Conservation (phyloP, 495 filamentous ascomycete genomes). For the Bacidia rubella region DNA sequence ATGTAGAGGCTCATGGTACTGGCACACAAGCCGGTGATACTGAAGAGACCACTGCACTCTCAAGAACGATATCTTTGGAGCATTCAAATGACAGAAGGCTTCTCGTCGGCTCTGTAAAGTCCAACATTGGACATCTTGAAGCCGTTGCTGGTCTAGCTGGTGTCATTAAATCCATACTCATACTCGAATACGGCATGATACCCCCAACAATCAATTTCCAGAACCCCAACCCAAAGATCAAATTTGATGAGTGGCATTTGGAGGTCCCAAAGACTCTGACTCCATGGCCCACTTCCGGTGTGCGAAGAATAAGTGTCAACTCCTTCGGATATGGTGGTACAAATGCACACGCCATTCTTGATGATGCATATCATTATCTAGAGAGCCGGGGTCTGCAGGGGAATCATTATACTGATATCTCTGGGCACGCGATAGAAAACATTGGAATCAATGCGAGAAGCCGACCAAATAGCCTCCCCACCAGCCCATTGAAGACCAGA, state of each 20-base stretch:
- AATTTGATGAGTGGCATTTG: conserved; percentile 6
- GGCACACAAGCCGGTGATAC: conserved; percentile 1
- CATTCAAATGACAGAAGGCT: conserved; percentile 6
- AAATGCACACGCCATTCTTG: conserved; percentile 24
- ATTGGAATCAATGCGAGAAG: not conserved
- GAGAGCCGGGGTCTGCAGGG: conserved; percentile 6
- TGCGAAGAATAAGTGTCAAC: conserved; percentile 25
- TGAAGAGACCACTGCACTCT: conserved; percentile 17
- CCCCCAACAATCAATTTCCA: conserved; percentile 36
- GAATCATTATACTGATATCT: conserved; percentile 15
- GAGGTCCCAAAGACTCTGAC: conserved; percentile 15
- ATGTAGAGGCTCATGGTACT: conserved; percentile 26
- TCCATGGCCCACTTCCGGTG: conserved; percentile 15
- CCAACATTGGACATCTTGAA: conserved; percentile 21
- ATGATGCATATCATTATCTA: conserved; percentile 22
- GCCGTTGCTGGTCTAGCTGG: conserved; percentile 32
- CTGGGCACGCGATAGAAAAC: not conserved
- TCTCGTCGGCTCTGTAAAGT: conserved; percentile 18
- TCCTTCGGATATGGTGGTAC: conserved; percentile 28
- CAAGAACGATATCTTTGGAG: conserved; percentile 12
- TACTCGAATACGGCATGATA: conserved; percentile 30
- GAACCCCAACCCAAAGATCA: conserved; percentile 26
- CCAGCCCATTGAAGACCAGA: not conserved
- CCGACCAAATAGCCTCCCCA: conserved; percentile 1
- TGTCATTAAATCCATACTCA: conserved; percentile 35